phyloP scores from a whole-genome alignment of 441 rosid genomes.

The Erodium texanum region DNA sequence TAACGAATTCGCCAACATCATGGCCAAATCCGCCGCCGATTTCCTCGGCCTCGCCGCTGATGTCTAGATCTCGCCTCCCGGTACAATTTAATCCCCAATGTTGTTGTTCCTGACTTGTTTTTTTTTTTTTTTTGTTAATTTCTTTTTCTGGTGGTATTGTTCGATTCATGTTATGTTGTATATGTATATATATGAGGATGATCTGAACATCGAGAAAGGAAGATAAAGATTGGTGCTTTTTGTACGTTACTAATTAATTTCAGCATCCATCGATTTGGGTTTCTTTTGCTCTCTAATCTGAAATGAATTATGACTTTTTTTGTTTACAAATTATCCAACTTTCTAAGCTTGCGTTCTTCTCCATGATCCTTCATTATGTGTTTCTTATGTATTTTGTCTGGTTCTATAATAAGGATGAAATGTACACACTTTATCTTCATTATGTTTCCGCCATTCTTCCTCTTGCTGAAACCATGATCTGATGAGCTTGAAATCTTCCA shows the following conservation, averaged over 20 bases:
- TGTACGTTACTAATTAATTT: background rate
- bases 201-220: too few species aligned
- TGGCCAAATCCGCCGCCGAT: conserved; percentile 75
- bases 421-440: background rate
- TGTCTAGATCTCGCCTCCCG: background rate
- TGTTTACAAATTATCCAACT: background rate
- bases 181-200: too few species aligned
- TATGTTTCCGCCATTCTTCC: background rate
- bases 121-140: background rate
- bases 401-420: background rate
- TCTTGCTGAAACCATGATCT: background rate
- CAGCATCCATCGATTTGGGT: background rate
- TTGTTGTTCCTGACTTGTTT: background rate
- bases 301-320: background rate
- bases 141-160: background rate
- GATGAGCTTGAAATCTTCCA: background rate
- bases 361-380: background rate
- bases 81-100: background rate
- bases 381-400: background rate
- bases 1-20: conserved; percentile 40
- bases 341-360: too few species aligned
- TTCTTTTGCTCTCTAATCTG: background rate
- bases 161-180: too few species aligned
- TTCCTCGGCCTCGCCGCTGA: conserved; percentile 48
- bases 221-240: too few species aligned